These are phyloP conservation scores for Naganishia liquefaciens DNA, from an alignment of 1,284 basidiomycete species.

Conservation along the genomic window DNA sequence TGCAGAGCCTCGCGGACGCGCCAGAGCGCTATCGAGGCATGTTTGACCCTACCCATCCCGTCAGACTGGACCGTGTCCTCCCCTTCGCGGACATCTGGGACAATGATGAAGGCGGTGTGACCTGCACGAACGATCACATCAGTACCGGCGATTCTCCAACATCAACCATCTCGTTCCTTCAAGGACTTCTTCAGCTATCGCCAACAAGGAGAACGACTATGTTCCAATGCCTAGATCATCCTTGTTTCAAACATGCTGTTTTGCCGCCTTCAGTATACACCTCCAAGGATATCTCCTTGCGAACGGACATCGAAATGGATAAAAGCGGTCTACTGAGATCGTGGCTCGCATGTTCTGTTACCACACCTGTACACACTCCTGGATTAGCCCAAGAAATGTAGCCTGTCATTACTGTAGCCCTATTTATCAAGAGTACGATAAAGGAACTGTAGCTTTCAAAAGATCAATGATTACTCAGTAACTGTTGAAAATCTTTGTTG, in stretches of 20 bases:
- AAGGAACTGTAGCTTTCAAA: too few species aligned
- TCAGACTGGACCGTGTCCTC: conserved; percentile 18
- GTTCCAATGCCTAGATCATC: conserved; percentile 8
- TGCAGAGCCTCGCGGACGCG: conserved; percentile 11
- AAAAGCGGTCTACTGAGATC: conserved; percentile 13
- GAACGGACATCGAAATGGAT: conserved; percentile 16
- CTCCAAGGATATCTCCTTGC: conserved; percentile 7
- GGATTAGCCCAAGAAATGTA: conserved; percentile 1
- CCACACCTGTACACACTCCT: conserved; percentile 11
- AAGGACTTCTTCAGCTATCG: conserved; percentile 21
- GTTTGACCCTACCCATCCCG: conserved; percentile 3
- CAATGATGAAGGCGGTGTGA: conserved; percentile 21
- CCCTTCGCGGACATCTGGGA: conserved; percentile 27
- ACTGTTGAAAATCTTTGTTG: too few species aligned
- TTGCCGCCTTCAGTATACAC: conserved; percentile 15
- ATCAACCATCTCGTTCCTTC: conserved; percentile 22
- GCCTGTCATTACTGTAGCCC: neutral
- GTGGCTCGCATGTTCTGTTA: conserved; percentile 13
- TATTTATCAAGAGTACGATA: too few species aligned
- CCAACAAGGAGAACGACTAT: conserved; percentile 16
- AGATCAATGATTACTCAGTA: too few species aligned
- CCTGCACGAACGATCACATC: conserved; percentile 24
- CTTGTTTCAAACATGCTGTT: conserved; percentile 23
- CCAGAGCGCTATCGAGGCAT: conserved; percentile 21
- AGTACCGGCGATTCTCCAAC: conserved; percentile 12